Conservation (phyloP, 1,284 basidiomycete species). For the Trichosporon coremiiforme region DNA sequence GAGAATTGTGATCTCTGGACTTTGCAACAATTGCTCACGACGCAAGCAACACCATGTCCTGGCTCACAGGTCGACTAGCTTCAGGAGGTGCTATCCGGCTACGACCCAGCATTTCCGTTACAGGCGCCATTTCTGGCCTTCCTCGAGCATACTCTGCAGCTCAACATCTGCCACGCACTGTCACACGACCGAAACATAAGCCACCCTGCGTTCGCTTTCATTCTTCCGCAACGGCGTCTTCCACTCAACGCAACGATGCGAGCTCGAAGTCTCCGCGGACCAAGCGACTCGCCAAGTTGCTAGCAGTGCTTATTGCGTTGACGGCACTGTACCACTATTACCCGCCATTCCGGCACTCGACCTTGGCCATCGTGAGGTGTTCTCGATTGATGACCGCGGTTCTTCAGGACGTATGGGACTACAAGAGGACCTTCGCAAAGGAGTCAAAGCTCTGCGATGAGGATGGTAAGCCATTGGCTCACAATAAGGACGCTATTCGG, state of each 20-base stretch:
- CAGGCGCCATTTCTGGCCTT: background rate
- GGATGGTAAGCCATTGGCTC: slow-evolving; percentile 57
- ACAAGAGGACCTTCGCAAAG: slow-evolving; percentile 73
- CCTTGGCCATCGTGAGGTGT: slow-evolving; percentile 65
- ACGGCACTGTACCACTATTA: slow-evolving; percentile 55
- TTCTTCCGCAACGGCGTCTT: background rate
- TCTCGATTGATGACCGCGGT: slow-evolving; percentile 62
- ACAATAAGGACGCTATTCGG: slow-evolving; percentile 56
- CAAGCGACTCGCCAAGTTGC: background rate
- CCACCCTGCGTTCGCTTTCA: background rate
- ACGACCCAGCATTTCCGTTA: background rate
- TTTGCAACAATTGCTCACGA: background rate
- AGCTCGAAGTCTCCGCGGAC: background rate
- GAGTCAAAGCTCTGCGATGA: slow-evolving; percentile 37
- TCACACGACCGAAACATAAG: background rate
- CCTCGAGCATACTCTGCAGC: background rate
- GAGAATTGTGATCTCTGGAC: background rate
- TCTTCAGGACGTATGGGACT: slow-evolving; percentile 68
- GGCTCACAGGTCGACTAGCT: background rate
- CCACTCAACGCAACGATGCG: background rate
- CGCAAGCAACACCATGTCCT: background rate
- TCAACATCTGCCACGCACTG: background rate
- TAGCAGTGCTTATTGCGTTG: slow-evolving; percentile 41
- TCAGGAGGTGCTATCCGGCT: background rate
- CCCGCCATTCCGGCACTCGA: slow-evolving; percentile 57